These are phyloP conservation scores for Pseudogymnoascus pannorum DNA, from an alignment of 2,329 filamentous ascomycete genomes.

Conservation along the genomic window DNA sequence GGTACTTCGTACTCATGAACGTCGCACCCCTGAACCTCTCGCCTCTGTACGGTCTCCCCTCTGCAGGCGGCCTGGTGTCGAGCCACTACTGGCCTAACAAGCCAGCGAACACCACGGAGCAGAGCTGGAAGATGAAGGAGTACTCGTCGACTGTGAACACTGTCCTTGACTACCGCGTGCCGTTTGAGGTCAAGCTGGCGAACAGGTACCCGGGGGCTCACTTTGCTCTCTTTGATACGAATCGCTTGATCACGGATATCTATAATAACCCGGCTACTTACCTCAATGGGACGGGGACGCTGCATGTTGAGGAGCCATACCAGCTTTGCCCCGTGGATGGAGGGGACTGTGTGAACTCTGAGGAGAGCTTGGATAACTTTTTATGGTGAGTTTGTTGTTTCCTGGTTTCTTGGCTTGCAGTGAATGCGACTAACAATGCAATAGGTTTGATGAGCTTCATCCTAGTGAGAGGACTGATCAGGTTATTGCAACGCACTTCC, in stretches of 20 bases:
- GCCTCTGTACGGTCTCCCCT: constrained; percentile 54
- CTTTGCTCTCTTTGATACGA: constrained; percentile 60
- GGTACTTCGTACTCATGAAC: constrained; percentile 68
- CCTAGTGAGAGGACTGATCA: constrained; percentile 57
- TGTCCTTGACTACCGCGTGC: constrained; percentile 42
- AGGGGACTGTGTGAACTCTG: constrained; percentile 32
- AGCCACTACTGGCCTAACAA: constrained; percentile 39
- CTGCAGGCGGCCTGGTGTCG: constrained; percentile 35
- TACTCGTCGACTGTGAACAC: constrained; percentile 45
- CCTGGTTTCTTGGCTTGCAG: neutral
- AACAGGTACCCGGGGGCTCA: constrained; percentile 49
- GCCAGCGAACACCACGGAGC: constrained; percentile 41
- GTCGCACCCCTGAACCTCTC: constrained; percentile 57
- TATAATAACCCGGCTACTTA: constrained; percentile 53
- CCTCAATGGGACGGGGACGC: constrained; percentile 50
- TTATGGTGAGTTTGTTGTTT: constrained; percentile 48
- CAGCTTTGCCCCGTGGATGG: constrained; percentile 41
- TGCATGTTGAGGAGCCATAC: constrained; percentile 49
- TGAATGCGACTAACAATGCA: neutral
- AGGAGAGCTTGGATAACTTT: constrained; percentile 48
- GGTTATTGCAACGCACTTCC: constrained; percentile 49
- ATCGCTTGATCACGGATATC: constrained; percentile 58
- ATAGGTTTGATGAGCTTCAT: constrained; percentile 56
- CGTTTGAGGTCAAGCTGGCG: constrained; percentile 37
- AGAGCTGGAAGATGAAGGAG: constrained; percentile 41